Evolutionary conservation across 2,329 filamentous ascomycete genomes (phyloP), one percentile per base, ranked within the genome.

Genomic region (Penicillium brasilianum): DNA sequence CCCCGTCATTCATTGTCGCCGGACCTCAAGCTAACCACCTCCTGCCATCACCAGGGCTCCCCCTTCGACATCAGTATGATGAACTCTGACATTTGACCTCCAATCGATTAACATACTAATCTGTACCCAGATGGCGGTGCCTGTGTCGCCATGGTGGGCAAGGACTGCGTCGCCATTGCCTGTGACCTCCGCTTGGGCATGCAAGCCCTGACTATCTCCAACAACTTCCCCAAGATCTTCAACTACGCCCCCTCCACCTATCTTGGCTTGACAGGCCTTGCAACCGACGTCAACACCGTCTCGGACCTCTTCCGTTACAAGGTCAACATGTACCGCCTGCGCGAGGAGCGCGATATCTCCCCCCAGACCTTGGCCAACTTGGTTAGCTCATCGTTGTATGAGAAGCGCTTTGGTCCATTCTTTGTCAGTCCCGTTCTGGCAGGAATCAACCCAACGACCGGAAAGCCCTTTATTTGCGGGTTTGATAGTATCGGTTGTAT

Each of bases 221-320:
- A 99, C 89, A 78, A 98, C 89, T 98, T 98, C 85, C 95, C 95
- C 83, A 99, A 99, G 85, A 92, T 99, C 85, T 98, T 98, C 88
- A 88, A 90, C 80, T 98, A 96, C 85, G 93, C 92, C 69, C 78
- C 81, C 75, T 92, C 94, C 75, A 92, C 95, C 72, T 97, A 96
- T 81, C 90, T 99, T 37, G 95, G 95, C 59, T 88, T 99, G 63
- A 98, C 95, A 4, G 95, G 95, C 58, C 91, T 99, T 55, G 95
- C 95, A 63, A 99, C 95, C 71, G 95, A 99, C 78, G 93, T 99
- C 67, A 87, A 87, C 67, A 98, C 94, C 71, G 94, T 99, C 70
- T 91, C 90, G 72, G 94, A 99, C 82, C 90, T 98, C 70, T 96
- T 99, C 87, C 93, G 95, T 76, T 98, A 97, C 88, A 99, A 99